A percentile compares a stretch with the other conserved stretches of the same genome.
These are phyloP conservation scores for Musa troglodytarum DNA, from an alignment of 176 grass and related monocot genomes.

Conservation along the genomic window DNA sequence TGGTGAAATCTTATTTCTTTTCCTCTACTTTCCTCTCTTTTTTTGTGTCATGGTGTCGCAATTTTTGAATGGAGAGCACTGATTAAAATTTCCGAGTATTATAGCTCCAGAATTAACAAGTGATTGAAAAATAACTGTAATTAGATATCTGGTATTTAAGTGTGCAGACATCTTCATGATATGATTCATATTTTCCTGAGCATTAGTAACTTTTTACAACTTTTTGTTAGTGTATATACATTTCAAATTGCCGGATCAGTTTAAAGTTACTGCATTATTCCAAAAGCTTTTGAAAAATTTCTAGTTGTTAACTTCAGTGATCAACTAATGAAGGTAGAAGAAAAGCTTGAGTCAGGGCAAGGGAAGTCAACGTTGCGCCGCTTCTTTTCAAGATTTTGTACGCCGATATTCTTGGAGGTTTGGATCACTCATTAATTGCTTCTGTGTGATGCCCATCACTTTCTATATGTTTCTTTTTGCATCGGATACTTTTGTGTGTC, in stretches of 20 bases:
- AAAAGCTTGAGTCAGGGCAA: slow-evolving; percentile 88
- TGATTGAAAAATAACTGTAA: too few species aligned
- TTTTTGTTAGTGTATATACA: background rate
- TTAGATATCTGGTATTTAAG: background rate
- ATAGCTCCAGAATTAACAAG: too few species aligned
- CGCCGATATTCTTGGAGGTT: slow-evolving; percentile 95
- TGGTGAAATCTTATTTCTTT: too few species aligned
- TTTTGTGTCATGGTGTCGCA: too few species aligned
- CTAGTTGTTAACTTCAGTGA: background rate
- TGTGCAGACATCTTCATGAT: background rate
- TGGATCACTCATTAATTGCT: background rate
- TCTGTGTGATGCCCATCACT: background rate
- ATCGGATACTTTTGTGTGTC: too few species aligned
- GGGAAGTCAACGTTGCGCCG: slow-evolving; percentile 75
- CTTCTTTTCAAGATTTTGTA: slow-evolving; percentile 84
- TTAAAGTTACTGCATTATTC: background rate
- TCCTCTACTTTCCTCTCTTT: too few species aligned
- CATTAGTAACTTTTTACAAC: background rate
- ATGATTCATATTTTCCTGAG: background rate
- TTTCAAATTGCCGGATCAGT: background rate
- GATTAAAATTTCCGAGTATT: too few species aligned
- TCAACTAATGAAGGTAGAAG: slow-evolving; percentile 56
- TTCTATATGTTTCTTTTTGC: background rate
- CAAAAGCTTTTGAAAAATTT: background rate
- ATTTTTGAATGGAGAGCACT: too few species aligned